Percentiles rank a stretch among this genome's conserved stretches.
phyloP scores from a whole-genome alignment of 192 early-diverging fungal species.

The Tieghemiomyces parasiticus region DNA sequence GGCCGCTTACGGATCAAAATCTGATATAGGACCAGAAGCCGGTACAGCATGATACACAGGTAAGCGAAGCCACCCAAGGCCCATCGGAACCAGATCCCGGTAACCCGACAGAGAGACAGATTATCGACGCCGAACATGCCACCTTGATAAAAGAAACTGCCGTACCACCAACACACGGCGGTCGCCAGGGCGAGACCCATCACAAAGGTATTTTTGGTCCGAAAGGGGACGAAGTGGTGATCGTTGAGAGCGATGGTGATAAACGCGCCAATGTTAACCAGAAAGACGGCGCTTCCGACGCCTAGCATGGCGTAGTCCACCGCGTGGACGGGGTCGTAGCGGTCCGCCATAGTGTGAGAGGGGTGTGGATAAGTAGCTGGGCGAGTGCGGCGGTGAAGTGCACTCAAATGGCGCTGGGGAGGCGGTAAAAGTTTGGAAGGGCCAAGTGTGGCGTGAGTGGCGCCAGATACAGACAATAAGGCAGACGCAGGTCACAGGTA shows the following conservation, averaged over 20 bases:
- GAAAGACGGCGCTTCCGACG: not conserved
- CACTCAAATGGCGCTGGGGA: too few relatives aligned
- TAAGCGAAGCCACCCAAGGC: slow-evolving; percentile 3
- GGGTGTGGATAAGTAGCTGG: too few relatives aligned
- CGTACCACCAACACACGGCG: not conserved
- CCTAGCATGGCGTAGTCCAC: not conserved
- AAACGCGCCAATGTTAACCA: not conserved
- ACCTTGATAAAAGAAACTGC: slow-evolving; percentile 1
- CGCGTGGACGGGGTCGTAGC: not conserved
- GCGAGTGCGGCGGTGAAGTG: too few relatives aligned
- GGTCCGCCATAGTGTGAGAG: too few relatives aligned
- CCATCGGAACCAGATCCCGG: not conserved
- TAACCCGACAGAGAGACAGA: not conserved
- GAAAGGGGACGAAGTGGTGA: not conserved
- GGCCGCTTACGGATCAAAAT: slow-evolving; percentile 4
- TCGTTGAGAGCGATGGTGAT: not conserved
- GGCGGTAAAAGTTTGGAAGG: too few relatives aligned
- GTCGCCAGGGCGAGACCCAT: not conserved
- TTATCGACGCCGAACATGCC: not conserved
- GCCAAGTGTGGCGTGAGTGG: too few relatives aligned
- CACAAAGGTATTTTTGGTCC: not conserved
- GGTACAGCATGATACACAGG: not conserved
- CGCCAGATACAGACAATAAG: too few relatives aligned
- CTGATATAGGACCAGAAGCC: not conserved
- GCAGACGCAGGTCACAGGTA: too few relatives aligned